These are phyloP conservation scores for Neurospora pannonica DNA, from an alignment of 495 filamentous ascomycete genomes.

Conservation along the genomic window DNA sequence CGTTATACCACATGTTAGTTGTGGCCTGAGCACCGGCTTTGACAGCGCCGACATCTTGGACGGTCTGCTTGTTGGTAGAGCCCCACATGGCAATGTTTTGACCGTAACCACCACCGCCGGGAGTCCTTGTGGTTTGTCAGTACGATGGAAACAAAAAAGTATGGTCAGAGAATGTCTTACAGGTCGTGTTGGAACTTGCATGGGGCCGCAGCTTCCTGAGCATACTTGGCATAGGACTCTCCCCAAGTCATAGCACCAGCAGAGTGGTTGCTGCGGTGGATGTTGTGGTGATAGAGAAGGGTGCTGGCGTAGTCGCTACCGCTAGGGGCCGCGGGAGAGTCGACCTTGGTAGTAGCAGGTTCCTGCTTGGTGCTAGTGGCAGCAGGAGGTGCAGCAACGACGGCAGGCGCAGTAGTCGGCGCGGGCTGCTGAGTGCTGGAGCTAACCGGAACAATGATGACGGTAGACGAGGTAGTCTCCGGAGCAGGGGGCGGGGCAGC, in stretches of 20 bases:
- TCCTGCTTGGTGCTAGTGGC: conserved; percentile 5
- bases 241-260: conserved; percentile 55
- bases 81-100: conserved; percentile 67
- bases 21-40: conserved; percentile 53
- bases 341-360: conserved; percentile 6
- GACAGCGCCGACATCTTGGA: conserved; percentile 18
- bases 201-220: conserved; percentile 32
- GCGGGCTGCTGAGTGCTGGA: conserved; percentile 1
- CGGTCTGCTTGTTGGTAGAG: conserved; percentile 11
- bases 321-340: conserved; percentile 5
- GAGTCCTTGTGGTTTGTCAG: conserved; percentile 21
- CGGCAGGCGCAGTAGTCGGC: neutral
- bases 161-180: conserved; percentile 41
- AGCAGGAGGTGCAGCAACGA: conserved; percentile 4
- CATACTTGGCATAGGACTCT: conserved; percentile 50
- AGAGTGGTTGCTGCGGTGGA: conserved; percentile 77
- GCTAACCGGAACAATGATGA: conserved; percentile 2
- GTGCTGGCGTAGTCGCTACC: conserved; percentile 22
- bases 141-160: neutral
- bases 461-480: conserved; percentile 10
- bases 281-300: conserved; percentile 67
- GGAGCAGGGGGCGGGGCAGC: conserved; percentile 2
- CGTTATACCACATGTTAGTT: conserved; percentile 76
- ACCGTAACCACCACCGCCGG: conserved; percentile 59
- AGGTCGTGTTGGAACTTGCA: conserved; percentile 71